Conservation (phyloP, 495 filamentous ascomycete species). For the Aeminium ludgeri region DNA sequence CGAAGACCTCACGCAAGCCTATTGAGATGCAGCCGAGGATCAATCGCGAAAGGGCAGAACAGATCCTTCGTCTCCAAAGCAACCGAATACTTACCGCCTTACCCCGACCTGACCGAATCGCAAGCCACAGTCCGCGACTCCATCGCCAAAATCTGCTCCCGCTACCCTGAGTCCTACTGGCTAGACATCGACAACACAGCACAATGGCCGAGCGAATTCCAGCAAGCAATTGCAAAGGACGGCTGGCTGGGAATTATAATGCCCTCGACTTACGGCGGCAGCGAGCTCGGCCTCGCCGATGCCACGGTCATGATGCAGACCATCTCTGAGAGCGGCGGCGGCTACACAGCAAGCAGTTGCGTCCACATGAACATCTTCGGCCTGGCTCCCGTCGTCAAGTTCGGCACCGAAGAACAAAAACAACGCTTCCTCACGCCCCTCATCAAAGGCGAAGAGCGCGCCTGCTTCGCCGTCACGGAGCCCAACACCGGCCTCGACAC, state of each 20-base stretch:
- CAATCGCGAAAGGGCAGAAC: neutral
- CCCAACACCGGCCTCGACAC: conserved; percentile 22
- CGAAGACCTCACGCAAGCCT: too few species aligned
- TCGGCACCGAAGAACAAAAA: conserved; percentile 19
- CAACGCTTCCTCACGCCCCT: conserved; percentile 15
- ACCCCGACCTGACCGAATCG: conserved; percentile 19
- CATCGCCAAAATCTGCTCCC: conserved; percentile 18
- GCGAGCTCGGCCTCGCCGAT: conserved; percentile 18
- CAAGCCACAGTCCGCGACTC: conserved; percentile 18
- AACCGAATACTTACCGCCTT: conserved; percentile 16
- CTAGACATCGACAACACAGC: conserved; percentile 14
- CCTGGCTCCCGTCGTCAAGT: conserved; percentile 19
- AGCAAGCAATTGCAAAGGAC: conserved; percentile 17
- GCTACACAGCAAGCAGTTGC: conserved; percentile 15
- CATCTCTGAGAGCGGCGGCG: conserved; percentile 18
- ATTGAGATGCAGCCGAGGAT: too few species aligned
- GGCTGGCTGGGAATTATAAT: conserved; percentile 21
- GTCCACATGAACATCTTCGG: conserved; percentile 23
- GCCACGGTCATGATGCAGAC: conserved; percentile 23
- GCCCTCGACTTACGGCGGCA: conserved; percentile 18
- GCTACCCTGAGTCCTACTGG: conserved; percentile 19
- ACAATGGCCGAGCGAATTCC: conserved; percentile 17
- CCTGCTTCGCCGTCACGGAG: conserved; percentile 21
- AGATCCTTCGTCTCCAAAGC: conserved; percentile 13
- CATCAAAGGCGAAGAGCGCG: conserved; percentile 17